These are phyloP conservation scores for Hymenoscyphus albidus DNA, from an alignment of 2,329 filamentous ascomycete species.

Conservation along the genomic window DNA sequence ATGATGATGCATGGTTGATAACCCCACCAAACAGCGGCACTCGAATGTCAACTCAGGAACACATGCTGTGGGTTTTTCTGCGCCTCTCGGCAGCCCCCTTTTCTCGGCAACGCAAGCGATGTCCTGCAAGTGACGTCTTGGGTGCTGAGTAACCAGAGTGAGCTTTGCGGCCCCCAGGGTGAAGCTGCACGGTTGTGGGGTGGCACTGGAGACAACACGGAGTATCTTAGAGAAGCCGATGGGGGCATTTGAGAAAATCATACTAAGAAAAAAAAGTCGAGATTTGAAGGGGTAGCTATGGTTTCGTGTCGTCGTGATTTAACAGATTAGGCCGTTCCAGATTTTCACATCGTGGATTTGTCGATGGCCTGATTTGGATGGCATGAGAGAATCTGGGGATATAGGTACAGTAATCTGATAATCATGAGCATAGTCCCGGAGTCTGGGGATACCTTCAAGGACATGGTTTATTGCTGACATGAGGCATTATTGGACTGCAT, in stretches of 20 bases:
- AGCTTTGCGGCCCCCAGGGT: background rate
- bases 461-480: background rate
- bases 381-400: too few species aligned
- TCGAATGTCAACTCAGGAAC: background rate
- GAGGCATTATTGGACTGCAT: background rate
- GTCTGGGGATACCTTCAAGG: background rate
- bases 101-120: constrained; percentile 16
- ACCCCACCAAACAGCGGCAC: constrained; percentile 3
- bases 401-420: background rate
- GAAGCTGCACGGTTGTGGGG: background rate
- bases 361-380: background rate
- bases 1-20: background rate
- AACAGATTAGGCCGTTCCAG: background rate
- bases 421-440: background rate
- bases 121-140: constrained; percentile 8
- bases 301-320: background rate
- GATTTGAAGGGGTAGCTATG: background rate
- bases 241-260: background rate
- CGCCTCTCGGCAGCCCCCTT: constrained; percentile 13
- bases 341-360: background rate
- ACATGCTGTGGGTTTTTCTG: background rate
- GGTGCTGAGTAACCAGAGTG: constrained; percentile 2
- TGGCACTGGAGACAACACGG: background rate
- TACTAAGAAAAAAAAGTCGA: background rate
- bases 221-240: background rate